Evolutionary conservation across 768 basidiomycete genomes (phyloP).

Genomic region (Amanita phalloides): DNA sequence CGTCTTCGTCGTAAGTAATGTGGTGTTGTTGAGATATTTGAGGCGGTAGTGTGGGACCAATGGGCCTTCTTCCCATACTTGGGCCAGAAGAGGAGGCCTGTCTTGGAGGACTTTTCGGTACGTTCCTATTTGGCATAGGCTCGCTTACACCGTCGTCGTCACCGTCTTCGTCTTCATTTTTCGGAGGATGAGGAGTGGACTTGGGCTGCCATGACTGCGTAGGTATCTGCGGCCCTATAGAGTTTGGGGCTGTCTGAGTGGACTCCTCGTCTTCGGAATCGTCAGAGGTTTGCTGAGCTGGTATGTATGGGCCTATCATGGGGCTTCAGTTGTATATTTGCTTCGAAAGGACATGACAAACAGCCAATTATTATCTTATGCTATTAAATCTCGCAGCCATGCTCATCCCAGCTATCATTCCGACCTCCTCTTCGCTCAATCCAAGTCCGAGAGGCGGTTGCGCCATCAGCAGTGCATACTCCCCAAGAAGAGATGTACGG

Average conservation of each 20-base stretch:
- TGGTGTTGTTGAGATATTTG: slow-evolving; percentile 22
- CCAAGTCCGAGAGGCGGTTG: slow-evolving; percentile 64
- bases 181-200: slow-evolving; percentile 15
- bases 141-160: slow-evolving; percentile 10
- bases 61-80: slow-evolving; percentile 21
- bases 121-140: slow-evolving; percentile 16
- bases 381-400: slow-evolving; percentile 30
- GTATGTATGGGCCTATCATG: slow-evolving; percentile 46
- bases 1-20: slow-evolving; percentile 24
- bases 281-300: slow-evolving; percentile 22
- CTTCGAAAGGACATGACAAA: background rate
- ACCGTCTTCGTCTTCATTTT: too few species aligned
- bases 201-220: slow-evolving; percentile 21
- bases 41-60: slow-evolving; percentile 46
- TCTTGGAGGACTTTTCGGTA: background rate
- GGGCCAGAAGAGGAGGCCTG: slow-evolving; percentile 15
- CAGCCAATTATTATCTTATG: background rate
- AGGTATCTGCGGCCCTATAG: slow-evolving; percentile 49
- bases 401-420: slow-evolving; percentile 47
- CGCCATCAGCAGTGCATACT: slow-evolving; percentile 75
- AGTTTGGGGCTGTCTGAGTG: background rate
- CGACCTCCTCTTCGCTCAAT: slow-evolving; percentile 46
- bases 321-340: background rate
- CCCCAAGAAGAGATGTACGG: slow-evolving; percentile 59
- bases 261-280: slow-evolving; percentile 23